A percentile compares a stretch with the other conserved stretches of the same genome.
Conservation (phyloP, 305 asterid genomes). For the Solanum hybrid region DNA sequence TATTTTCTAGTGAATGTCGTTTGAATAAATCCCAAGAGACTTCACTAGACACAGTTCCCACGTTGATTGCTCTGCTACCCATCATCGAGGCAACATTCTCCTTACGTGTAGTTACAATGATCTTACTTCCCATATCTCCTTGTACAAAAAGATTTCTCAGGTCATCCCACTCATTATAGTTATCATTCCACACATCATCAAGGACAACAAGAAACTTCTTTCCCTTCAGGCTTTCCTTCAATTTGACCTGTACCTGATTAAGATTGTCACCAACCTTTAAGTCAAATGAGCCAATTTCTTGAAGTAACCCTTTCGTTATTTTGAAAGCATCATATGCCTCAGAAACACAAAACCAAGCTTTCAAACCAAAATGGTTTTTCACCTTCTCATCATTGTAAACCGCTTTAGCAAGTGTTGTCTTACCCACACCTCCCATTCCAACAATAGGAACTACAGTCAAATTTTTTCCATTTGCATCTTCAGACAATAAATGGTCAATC, state of each 20-base stretch:
- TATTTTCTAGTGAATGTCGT: neutral
- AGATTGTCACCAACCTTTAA: neutral
- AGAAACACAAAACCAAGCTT: neutral
- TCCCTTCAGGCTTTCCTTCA: neutral
- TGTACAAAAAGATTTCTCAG: neutral
- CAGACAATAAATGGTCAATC: neutral
- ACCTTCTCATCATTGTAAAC: neutral
- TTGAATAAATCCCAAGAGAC: neutral
- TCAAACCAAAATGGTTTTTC: neutral
- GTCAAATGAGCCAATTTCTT: neutral
- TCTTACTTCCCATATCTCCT: constrained; percentile 11
- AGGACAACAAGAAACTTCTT: neutral
- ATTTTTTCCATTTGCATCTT: neutral
- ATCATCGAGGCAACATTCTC: constrained; percentile 20
- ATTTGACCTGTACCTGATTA: neutral
- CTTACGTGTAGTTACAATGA: constrained; percentile 24
- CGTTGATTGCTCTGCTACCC: neutral
- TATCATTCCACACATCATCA: neutral
- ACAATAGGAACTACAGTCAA: neutral
- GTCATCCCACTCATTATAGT: neutral
- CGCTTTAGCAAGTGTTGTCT: neutral
- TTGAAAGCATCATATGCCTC: neutral
- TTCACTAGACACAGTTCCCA: neutral
- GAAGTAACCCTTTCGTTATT: neutral
- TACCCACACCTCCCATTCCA: neutral